Evolutionary conservation across 768 basidiomycete species (phyloP).

Genomic region (Xerocomellus intermedius): DNA sequence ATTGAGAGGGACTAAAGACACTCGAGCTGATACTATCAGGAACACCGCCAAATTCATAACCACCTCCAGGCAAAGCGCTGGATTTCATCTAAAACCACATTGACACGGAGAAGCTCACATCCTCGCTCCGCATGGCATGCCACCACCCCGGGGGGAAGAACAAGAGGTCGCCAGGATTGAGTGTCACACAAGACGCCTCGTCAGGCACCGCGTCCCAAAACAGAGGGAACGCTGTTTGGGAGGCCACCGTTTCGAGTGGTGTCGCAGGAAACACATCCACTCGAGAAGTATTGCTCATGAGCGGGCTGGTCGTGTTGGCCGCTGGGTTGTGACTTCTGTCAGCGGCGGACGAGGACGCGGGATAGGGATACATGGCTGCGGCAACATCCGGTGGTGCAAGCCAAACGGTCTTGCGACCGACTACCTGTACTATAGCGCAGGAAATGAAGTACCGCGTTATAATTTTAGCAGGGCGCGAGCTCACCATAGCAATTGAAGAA

Average conservation of each 20-base stretch:
- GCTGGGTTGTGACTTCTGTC: slow-evolving; percentile 37
- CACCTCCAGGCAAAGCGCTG: slow-evolving; percentile 24
- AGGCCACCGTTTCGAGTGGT: slow-evolving; percentile 19
- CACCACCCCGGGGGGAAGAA: slow-evolving; percentile 94
- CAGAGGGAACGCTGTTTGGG: slow-evolving; percentile 38
- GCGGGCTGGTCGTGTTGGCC: slow-evolving; percentile 40
- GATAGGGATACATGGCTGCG: slow-evolving; percentile 59
- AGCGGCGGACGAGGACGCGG: slow-evolving; percentile 15
- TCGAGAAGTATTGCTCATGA: slow-evolving; percentile 77
- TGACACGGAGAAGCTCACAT: slow-evolving; percentile 81
- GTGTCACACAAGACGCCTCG: slow-evolving; percentile 55
- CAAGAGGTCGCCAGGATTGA: slow-evolving; percentile 82
- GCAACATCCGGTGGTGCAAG: slow-evolving; percentile 69
- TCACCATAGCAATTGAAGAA: slow-evolving; percentile 89
- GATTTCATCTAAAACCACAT: slow-evolving; percentile 75
- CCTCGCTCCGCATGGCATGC: slow-evolving; percentile 87
- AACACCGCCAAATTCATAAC: slow-evolving; percentile 7
- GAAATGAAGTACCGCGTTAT: slow-evolving; percentile 5
- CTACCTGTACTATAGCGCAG: slow-evolving; percentile 71
- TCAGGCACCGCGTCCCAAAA: slow-evolving; percentile 61
- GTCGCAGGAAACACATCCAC: slow-evolving; percentile 67
- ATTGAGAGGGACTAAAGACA: too few species aligned
- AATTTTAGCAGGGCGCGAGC: slow-evolving; percentile 11
- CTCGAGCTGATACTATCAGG: not conserved
- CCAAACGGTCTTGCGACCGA: slow-evolving; percentile 90